A percentile compares a stretch with the other conserved stretches of the same genome.
Evolutionary conservation across 2,329 filamentous ascomycete species (phyloP).

Genomic region (Aureobasidium sp.): DNA sequence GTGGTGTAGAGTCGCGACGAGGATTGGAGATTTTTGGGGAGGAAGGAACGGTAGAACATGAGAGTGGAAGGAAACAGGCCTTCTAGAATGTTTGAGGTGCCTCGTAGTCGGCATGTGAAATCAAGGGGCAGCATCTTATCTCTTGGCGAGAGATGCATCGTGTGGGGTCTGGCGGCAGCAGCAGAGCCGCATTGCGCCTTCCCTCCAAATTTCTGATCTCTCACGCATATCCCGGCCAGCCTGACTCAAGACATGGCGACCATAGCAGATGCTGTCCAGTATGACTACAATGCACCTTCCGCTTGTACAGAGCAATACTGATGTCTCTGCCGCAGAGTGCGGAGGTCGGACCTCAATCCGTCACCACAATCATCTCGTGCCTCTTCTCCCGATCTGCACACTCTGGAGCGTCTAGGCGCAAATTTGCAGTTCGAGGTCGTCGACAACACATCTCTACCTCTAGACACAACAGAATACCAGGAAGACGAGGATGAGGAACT

Average conservation of each 20-base stretch:
- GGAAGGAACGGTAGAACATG: conserved; percentile 7
- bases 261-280: neutral
- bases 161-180: neutral
- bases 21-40: neutral
- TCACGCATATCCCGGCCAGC: neutral
- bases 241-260: neutral
- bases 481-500: conserved; percentile 23
- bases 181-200: conserved; percentile 6
- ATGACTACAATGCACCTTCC: neutral
- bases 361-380: conserved; percentile 17
- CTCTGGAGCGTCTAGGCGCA: conserved; percentile 11
- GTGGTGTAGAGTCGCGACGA: neutral
- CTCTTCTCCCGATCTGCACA: conserved; percentile 3
- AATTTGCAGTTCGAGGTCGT: conserved; percentile 13
- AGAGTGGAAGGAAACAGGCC: neutral
- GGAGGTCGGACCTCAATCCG: conserved; percentile 12
- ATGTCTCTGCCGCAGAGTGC: neutral
- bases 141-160: neutral
- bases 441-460: neutral
- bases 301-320: neutral
- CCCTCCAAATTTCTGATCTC: neutral
- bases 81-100: neutral
- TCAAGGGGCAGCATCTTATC: conserved; percentile 11
- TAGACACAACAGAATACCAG: neutral
- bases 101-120: conserved; percentile 8